phyloP scores from a whole-genome alignment of 208 protist species.

The Perkinsela sp. region DNA sequence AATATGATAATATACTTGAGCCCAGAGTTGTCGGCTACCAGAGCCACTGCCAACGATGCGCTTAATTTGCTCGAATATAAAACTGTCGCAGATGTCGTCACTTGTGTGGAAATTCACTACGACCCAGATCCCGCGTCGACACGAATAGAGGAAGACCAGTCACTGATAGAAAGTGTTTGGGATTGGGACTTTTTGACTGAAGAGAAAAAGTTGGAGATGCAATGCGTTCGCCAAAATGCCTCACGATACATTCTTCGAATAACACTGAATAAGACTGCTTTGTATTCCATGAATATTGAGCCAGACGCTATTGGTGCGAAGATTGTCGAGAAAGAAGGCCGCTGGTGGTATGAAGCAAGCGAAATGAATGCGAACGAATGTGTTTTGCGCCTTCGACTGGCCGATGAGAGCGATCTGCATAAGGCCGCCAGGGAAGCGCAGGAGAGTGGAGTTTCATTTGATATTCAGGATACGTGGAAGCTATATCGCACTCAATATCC shows the following conservation, averaged over 20 bases:
- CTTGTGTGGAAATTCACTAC: conserved; percentile 80
- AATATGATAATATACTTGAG: conserved; percentile 73
- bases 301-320: conserved; percentile 10
- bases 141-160: conserved; percentile 72
- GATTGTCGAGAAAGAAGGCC: background rate
- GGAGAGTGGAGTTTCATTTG: conserved; percentile 3
- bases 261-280: conserved; percentile 60
- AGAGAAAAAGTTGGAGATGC: conserved; percentile 9
- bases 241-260: conserved; percentile 87
- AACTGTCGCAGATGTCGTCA: conserved; percentile 62
- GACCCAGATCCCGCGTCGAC: conserved; percentile 74
- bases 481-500: conserved; percentile 4
- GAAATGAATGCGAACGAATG: conserved; percentile 76
- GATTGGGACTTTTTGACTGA: conserved; percentile 8
- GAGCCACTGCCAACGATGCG: conserved; percentile 42
- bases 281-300: conserved; percentile 66
- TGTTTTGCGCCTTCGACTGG: conserved; percentile 66
- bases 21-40: conserved; percentile 13
- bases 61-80: conserved; percentile 76
- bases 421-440: background rate
- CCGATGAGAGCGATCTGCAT: background rate
- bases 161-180: conserved; percentile 27
- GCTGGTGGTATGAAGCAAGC: conserved; percentile 13
- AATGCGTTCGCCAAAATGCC: conserved; percentile 8
- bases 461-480: conserved; percentile 5